Percentiles rank a stretch among this genome's conserved stretches.
Evolutionary conservation across 257 asterid genomes (phyloP).

Genomic region (Jasminum sambac): DNA sequence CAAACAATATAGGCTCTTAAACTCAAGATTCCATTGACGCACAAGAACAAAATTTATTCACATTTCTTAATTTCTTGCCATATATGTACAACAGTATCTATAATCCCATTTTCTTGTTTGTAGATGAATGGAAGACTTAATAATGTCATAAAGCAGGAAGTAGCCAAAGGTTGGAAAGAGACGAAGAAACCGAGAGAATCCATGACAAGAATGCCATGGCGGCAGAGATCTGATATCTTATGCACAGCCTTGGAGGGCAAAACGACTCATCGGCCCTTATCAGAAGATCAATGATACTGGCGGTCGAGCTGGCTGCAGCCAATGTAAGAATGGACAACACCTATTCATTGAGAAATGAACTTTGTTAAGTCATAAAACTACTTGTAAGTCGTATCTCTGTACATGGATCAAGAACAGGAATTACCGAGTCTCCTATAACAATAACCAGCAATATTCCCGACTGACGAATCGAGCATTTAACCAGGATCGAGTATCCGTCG

Average conservation of each 20-base stretch:
- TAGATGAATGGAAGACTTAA: conserved; percentile 12
- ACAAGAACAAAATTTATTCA: neutral
- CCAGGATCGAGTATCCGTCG: conserved; percentile 57
- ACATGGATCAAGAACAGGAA: conserved; percentile 20
- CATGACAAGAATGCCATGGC: conserved; percentile 62
- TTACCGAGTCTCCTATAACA: conserved; percentile 74
- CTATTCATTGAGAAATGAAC: conserved; percentile 32
- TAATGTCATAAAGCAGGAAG: conserved; percentile 49
- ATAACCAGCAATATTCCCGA: conserved; percentile 52
- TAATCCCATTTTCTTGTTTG: conserved; percentile 9
- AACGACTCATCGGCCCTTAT: conserved; percentile 53
- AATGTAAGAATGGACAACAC: conserved; percentile 56
- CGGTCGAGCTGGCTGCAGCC: conserved; percentile 75
- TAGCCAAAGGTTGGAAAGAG: conserved; percentile 65
- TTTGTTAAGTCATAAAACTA: conserved; percentile 21
- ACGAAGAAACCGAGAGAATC: conserved; percentile 51
- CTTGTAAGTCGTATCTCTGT: neutral
- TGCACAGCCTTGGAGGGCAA: conserved; percentile 53
- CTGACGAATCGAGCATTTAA: conserved; percentile 49
- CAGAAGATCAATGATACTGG: conserved; percentile 59
- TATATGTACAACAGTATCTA: conserved; percentile 1
- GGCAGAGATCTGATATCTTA: conserved; percentile 61
- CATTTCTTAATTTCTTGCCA: neutral
- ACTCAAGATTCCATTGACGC: neutral
- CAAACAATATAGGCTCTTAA: neutral